These are phyloP conservation scores for Aureobasidium melanogenum DNA, from an alignment of 2,329 filamentous ascomycete genomes.

Conservation along the genomic window DNA sequence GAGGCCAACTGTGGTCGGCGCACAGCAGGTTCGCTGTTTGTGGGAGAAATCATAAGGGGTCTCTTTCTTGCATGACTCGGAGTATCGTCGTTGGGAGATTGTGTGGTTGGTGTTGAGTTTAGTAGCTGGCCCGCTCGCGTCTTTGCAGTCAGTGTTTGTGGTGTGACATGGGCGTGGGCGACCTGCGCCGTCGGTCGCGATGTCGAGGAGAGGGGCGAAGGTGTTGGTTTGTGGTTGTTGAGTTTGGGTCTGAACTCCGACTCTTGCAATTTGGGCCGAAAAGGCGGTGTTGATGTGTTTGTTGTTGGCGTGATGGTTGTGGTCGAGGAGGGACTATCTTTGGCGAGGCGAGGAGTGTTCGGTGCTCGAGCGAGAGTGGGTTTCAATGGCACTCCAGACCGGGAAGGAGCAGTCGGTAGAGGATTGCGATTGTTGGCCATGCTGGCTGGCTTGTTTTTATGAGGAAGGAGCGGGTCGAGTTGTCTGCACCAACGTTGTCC, in stretches of 20 bases:
- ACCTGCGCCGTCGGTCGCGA: background rate
- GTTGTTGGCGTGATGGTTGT: conserved; percentile 12
- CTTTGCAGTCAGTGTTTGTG: conserved; percentile 66
- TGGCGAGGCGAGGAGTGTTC: conserved; percentile 48
- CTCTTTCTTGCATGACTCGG: conserved; percentile 34
- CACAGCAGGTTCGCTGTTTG: conserved; percentile 8
- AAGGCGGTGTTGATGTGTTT: background rate
- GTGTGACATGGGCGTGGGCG: conserved; percentile 60
- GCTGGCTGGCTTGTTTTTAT: conserved; percentile 1
- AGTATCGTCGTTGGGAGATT: conserved; percentile 43
- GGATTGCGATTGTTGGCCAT: conserved; percentile 5
- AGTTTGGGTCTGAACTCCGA: conserved; percentile 3
- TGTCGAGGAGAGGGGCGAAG: background rate
- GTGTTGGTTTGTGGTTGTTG: background rate
- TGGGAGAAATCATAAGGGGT: conserved; percentile 27
- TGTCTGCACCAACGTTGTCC: conserved; percentile 10
- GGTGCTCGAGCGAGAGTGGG: conserved; percentile 56
- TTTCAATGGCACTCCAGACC: conserved; percentile 51
- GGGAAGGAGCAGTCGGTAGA: background rate
- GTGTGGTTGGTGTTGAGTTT: conserved; percentile 20
- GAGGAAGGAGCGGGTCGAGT: background rate
- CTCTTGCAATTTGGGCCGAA: conserved; percentile 18
- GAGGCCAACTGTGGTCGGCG: background rate
- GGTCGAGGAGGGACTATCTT: background rate
- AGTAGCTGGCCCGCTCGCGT: conserved; percentile 56